Evolutionary conservation across 2,329 filamentous ascomycete species (phyloP).

Genomic region (Coniochaeta ligniaria): DNA sequence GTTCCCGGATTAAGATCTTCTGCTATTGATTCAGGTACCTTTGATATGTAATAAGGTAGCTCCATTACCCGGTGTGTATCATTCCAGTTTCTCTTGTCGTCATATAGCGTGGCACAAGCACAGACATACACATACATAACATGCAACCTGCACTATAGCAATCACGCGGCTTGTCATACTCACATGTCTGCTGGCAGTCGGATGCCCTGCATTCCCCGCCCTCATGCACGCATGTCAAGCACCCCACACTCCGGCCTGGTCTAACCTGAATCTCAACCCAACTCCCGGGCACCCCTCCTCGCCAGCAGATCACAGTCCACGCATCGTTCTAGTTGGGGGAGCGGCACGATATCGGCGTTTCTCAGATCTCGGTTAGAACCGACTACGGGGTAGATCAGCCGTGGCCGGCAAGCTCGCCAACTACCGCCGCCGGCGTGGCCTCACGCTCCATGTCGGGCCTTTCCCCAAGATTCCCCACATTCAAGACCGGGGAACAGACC

Average conservation of each 20-base stretch:
- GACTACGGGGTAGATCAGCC: neutral
- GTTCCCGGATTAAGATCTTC: no score
- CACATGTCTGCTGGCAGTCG: neutral
- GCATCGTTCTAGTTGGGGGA: neutral
- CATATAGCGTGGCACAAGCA: no score
- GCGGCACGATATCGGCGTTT: conserved; percentile 18
- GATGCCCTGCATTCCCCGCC: neutral
- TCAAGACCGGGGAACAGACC: neutral
- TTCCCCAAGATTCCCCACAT: conserved; percentile 7
- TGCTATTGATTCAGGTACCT: neutral
- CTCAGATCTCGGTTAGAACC: conserved; percentile 9
- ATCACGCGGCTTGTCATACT: neutral
- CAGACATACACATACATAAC: neutral
- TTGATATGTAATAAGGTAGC: no score
- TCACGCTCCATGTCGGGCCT: conserved; percentile 11
- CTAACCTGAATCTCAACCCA: neutral
- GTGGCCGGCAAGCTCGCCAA: neutral
- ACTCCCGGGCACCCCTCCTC: neutral
- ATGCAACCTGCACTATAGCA: neutral
- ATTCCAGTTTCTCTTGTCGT: neutral
- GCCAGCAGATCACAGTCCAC: neutral
- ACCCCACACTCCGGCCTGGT: neutral
- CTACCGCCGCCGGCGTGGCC: conserved; percentile 5
- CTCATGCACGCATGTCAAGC: neutral
- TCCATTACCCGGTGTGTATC: no score